Base-by-base conservation (phyloP, 305 asterid genomes). In the Andrographis paniculata region DNA sequence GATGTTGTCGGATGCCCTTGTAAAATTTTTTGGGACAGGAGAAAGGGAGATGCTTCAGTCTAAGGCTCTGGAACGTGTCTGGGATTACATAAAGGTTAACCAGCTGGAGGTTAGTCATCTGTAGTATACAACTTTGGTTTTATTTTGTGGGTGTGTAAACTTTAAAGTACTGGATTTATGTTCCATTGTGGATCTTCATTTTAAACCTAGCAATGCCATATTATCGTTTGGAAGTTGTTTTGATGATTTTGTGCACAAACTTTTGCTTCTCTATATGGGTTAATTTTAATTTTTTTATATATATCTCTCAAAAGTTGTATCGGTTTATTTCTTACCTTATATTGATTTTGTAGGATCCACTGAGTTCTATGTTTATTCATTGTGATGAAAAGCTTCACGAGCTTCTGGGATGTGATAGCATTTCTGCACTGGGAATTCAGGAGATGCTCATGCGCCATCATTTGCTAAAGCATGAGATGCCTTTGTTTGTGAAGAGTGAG, bases 371-470 rank as follows among this genome's bases (percentile, higher is more conserved):
- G 74, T 65, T 61, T 37, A 78, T 82, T 18, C 61, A 65, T 17
- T 82, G 88, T 55, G 93, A 78, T 61, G 53, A 63, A 1, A 78
- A 78, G 77, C 88, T 82, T 65, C 83, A 67, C 55, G 83, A 82
- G 64, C 88, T 82, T 24, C 60, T 76, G 24, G 79, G 82, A 57
- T 82, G 93, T 68, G 79, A 78, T 48, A 82, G 79, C 56, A 50
- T 82, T 65, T 78, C 93, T 60, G 80, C 79, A 1, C 15, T 64
- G 54, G 94, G 84, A 45, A 52, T 82, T 62, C 79, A 75, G 22
- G 83, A 82, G 79, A 71, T 73, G 72, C 61, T 82, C 59, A 63
- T 66, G 42, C 71, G 75, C 48, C 65, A 53, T 60, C 88, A 78
- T 76, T 56, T 78, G 24, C 55, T 63, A 55, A 74, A 72, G 69